A percentile compares a stretch with the other conserved stretches of the same genome.
These are phyloP conservation scores for Calvatia gigantea DNA, from an alignment of 768 basidiomycete genomes.

Conservation along the genomic window DNA sequence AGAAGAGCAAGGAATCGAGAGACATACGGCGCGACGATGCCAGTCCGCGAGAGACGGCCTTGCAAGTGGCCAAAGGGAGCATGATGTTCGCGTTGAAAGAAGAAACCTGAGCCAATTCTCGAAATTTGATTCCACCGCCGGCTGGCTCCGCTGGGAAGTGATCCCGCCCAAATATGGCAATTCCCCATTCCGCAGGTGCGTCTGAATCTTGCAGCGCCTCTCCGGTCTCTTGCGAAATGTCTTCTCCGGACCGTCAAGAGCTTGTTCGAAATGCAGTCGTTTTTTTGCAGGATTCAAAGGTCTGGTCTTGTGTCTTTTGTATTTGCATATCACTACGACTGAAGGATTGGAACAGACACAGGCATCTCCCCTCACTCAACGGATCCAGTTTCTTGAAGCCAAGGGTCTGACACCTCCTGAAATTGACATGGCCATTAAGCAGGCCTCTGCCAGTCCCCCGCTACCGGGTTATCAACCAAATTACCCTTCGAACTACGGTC, in stretches of 20 bases:
- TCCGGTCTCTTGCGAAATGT: constrained; percentile 31
- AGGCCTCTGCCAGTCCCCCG: constrained; percentile 38
- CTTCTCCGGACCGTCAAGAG: constrained; percentile 60
- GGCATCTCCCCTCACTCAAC: constrained; percentile 75
- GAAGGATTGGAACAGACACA: constrained; percentile 49
- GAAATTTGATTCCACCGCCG: constrained; percentile 23
- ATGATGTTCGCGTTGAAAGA: constrained; percentile 31
- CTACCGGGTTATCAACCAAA: constrained; percentile 18
- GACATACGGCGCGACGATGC: constrained; percentile 42
- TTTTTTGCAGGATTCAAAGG: constrained; percentile 86
- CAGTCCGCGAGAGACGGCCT: constrained; percentile 45
- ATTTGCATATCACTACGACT: not conserved
- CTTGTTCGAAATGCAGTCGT: constrained; percentile 78
- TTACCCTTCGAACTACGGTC: constrained; percentile 44
- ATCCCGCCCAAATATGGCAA: constrained; percentile 7
- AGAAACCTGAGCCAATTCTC: constrained; percentile 12
- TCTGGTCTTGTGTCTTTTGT: constrained; percentile 18
- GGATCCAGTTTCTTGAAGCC: constrained; percentile 91
- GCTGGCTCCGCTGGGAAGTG: constrained; percentile 19
- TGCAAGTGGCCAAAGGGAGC: constrained; percentile 50
- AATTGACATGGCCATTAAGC: constrained; percentile 81
- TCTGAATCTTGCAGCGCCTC: constrained; percentile 15
- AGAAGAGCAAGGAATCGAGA: not conserved
- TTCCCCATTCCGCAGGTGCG: constrained; percentile 19
- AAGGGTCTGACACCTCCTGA: constrained; percentile 84